Evolutionary conservation across 768 basidiomycete species (phyloP).

Genomic region (Rhodosporidiobolus odoratus): DNA sequence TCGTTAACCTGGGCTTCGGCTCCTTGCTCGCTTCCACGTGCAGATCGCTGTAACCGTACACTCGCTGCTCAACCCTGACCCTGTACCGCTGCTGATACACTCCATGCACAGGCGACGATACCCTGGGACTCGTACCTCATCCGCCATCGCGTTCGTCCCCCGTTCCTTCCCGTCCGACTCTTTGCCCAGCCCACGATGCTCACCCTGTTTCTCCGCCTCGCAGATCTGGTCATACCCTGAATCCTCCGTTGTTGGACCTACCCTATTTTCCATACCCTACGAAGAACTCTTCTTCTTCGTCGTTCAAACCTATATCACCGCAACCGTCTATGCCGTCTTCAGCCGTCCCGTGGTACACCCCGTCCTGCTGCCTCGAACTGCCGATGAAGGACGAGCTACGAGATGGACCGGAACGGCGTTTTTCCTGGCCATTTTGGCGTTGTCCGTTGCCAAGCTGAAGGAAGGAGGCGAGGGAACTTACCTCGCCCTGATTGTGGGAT

Average conservation of each 20-base stretch:
- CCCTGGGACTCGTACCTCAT: constrained; percentile 41
- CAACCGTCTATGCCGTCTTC: constrained; percentile 38
- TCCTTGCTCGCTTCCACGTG: neutral
- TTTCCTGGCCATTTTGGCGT: constrained; percentile 10
- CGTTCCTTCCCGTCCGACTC: neutral
- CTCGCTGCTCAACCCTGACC: neutral
- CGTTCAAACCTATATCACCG: constrained; percentile 40
- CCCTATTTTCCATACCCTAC: constrained; percentile 35
- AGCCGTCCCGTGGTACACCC: constrained; percentile 32
- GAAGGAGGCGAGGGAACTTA: constrained; percentile 37
- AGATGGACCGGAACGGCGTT: constrained; percentile 6
- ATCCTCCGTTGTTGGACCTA: constrained; percentile 32
- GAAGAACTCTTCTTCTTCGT: constrained; percentile 41
- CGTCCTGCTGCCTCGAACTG: constrained; percentile 20
- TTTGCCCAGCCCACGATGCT: neutral
- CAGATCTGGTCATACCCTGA: constrained; percentile 39
- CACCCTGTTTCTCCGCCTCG: neutral
- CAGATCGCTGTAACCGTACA: constrained; percentile 28
- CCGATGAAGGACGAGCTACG: constrained; percentile 11
- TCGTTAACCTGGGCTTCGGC: too few species aligned
- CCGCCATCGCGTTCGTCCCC: constrained; percentile 17
- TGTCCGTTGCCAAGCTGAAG: constrained; percentile 16
- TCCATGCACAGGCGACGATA: constrained; percentile 21
- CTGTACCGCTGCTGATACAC: neutral
- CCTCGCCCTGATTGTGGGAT: constrained; percentile 31